phyloP scores from a whole-genome alignment of 371 early-diverging fungal species.

The Thermomucor indicae-seudaticae region DNA sequence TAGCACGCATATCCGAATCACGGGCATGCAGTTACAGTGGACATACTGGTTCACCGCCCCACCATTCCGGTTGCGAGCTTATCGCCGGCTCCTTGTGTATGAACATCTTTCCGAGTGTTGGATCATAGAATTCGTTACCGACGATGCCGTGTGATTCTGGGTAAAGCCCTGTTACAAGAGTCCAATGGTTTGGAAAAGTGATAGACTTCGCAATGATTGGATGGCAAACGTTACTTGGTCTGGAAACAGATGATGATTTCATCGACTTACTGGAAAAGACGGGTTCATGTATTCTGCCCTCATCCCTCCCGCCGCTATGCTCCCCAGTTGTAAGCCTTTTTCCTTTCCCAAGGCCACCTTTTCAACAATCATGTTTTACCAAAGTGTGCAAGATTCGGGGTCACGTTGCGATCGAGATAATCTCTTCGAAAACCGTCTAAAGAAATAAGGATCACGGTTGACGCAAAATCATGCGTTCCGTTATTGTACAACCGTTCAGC shows the following conservation, averaged over 20 bases:
- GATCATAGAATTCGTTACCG: constrained; percentile 85
- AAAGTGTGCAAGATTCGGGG: constrained; percentile 63
- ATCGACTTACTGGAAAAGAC: constrained; percentile 60
- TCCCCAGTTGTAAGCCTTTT: background rate
- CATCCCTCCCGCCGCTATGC: constrained; percentile 40
- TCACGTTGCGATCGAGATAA: constrained; percentile 72
- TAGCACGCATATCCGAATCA: background rate
- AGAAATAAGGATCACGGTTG: constrained; percentile 83
- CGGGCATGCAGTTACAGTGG: background rate
- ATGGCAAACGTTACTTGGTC: background rate
- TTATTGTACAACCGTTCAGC: constrained; percentile 42
- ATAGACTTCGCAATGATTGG: constrained; percentile 33
- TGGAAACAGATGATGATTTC: background rate
- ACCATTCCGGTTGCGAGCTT: constrained; percentile 72
- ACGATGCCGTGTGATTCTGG: constrained; percentile 94
- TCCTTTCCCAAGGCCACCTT: background rate
- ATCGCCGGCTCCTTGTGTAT: constrained; percentile 61
- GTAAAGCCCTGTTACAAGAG: constrained; percentile 87
- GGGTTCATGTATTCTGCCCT: constrained; percentile 68
- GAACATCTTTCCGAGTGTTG: constrained; percentile 68
- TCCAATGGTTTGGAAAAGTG: constrained; percentile 95
- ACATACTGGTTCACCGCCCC: constrained; percentile 84
- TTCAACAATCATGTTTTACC: too few species aligned
- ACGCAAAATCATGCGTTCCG: constrained; percentile 66
- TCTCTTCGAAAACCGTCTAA: constrained; percentile 90